A percentile compares a stretch with the other conserved stretches of the same genome.
phyloP scores from a whole-genome alignment of 2,329 filamentous ascomycete species.

The Diplodia sapinea region DNA sequence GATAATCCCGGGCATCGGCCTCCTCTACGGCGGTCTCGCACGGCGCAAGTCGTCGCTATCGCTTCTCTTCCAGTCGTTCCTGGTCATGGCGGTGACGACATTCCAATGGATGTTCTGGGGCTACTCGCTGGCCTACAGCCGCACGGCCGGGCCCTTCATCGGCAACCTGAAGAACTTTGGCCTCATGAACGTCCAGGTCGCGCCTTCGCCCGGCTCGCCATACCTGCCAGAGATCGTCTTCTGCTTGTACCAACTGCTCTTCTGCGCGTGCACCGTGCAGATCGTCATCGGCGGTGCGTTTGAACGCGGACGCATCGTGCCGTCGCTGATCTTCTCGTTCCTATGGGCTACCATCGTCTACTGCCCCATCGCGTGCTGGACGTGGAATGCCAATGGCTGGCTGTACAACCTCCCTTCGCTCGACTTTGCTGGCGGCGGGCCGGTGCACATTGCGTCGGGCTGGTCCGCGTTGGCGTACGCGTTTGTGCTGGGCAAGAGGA shows the following conservation, averaged over 20 bases:
- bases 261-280: constrained; percentile 66
- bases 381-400: constrained; percentile 72
- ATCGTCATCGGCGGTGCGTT: constrained; percentile 70
- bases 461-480: constrained; percentile 69
- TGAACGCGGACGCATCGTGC: constrained; percentile 67
- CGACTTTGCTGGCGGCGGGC: constrained; percentile 67
- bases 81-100: constrained; percentile 62
- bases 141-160: constrained; percentile 66
- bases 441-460: constrained; percentile 68
- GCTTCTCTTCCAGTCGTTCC: constrained; percentile 67
- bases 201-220: constrained; percentile 63
- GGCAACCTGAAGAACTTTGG: constrained; percentile 67
- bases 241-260: constrained; percentile 69
- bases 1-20: constrained; percentile 70
- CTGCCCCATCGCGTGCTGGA: constrained; percentile 68
- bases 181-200: constrained; percentile 64
- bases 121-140: constrained; percentile 67
- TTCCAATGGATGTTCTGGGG: constrained; percentile 71
- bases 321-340: constrained; percentile 68
- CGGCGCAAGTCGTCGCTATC: constrained; percentile 67
- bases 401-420: constrained; percentile 64
- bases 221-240: constrained; percentile 69
- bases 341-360: constrained; percentile 70
- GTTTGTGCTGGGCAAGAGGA: constrained; percentile 66
- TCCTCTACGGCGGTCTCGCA: constrained; percentile 68